Evolutionary conservation across 441 rosid genomes (phyloP), one percentile per base, ranked within the genome.

Genomic region (Kokia cookei): DNA sequence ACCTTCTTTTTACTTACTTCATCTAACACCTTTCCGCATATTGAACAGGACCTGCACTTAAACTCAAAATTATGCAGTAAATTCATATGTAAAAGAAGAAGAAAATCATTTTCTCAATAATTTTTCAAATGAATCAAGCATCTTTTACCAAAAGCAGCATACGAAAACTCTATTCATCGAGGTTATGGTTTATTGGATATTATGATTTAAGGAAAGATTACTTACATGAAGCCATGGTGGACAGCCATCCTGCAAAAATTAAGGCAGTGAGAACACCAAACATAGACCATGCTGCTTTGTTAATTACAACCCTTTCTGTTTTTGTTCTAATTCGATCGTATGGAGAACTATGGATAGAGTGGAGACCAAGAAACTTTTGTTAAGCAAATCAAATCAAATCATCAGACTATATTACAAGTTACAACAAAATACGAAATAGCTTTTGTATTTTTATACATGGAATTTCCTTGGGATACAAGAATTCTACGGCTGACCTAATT

Each of bases 1-100:
- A 29, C 6, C 5, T 19, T 62, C 14, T 32, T 50, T 15, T 12
- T 53, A 24, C 43, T 43, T 29, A 12, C 9, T 47, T 45, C 8
- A 45, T 50, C 73, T 2, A 77, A 19, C 13, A 77, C 65, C 70
- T 77, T 77, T 9, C 80, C 76, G 10, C 80, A 77, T 1, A 17
- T 8, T 24, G 70, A 67, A 45, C 80, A 77, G 2, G 73, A 66
- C 60, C 80, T 77, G 73, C 60, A 43, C 37, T 42, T 32, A 22
- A n/a, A 9, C 10, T 27, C 51, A 2, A 5, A 24, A 3, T 3
- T 45, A 45, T 45, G 3, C 24, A 40, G 17, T 13, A 59, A 29
- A 13, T 60, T 15, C 17, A 4, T 14, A 14, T 50, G 19, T 50
- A 15, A n/a, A 53, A 53, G 1, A 10, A 48, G 12, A 13, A 0